Evolutionary conservation across 2,329 filamentous ascomycete species (phyloP).

Genomic region (Colletotrichum camelliae): DNA sequence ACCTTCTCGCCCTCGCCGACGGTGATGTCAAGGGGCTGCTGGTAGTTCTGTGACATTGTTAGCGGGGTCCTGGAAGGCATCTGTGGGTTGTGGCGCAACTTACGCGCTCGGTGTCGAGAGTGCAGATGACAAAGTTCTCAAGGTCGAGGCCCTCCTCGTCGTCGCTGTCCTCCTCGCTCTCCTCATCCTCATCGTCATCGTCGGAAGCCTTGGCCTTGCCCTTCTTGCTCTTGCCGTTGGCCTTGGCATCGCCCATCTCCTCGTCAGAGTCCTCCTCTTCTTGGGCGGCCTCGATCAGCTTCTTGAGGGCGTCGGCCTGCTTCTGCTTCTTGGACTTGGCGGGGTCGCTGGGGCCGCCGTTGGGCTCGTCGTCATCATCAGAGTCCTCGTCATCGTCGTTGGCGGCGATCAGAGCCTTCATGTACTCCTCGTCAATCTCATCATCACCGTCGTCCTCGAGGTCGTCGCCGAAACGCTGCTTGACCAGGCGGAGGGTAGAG

Average conservation of each 20-base stretch:
- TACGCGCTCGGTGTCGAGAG: constrained; percentile 91
- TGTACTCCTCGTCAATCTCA: constrained; percentile 71
- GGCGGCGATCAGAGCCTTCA: constrained; percentile 58
- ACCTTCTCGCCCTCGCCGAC: constrained; percentile 87
- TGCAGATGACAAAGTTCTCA: constrained; percentile 94
- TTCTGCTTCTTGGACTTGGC: constrained; percentile 87
- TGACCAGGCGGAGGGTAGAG: constrained; percentile 90
- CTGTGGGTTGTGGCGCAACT: constrained; percentile 29
- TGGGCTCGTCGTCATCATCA: constrained; percentile 58
- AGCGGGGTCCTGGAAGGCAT: background rate
- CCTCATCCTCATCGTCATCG: constrained; percentile 64
- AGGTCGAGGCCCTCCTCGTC: constrained; percentile 71
- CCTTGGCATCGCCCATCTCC: constrained; percentile 74
- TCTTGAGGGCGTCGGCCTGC: constrained; percentile 77
- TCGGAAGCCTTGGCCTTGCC: constrained; percentile 71
- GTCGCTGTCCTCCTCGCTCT: constrained; percentile 55
- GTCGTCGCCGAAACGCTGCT: constrained; percentile 68
- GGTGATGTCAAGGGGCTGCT: constrained; percentile 93
- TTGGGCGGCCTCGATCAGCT: constrained; percentile 73
- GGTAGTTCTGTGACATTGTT: constrained; percentile 72
- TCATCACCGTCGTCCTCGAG: constrained; percentile 61
- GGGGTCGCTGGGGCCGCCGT: constrained; percentile 91
- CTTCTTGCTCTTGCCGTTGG: constrained; percentile 69
- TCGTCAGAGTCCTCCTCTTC: constrained; percentile 66
- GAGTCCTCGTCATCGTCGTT: constrained; percentile 60